Evolutionary conservation across 768 basidiomycete genomes (phyloP).

Genomic region (Pulveroboletus frians): DNA sequence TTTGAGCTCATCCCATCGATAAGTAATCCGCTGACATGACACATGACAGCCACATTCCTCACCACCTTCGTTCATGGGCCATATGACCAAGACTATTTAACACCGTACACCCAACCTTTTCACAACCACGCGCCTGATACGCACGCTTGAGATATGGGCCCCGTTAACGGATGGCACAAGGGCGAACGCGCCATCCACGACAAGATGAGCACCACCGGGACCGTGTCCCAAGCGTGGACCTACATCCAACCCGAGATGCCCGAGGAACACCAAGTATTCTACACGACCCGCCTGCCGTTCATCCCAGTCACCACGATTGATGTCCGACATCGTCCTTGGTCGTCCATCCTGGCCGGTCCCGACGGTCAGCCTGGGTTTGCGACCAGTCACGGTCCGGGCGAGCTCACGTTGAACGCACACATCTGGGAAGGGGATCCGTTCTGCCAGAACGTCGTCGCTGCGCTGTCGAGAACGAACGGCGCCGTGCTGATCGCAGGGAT

Average conservation of each 20-base stretch:
- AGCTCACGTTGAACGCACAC: slow-evolving; percentile 34
- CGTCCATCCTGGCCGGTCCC: slow-evolving; percentile 45
- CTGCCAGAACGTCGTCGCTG: slow-evolving; percentile 28
- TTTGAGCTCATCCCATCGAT: too few relatives aligned
- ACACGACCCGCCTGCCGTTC: slow-evolving; percentile 47
- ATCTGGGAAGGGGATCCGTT: slow-evolving; percentile 58
- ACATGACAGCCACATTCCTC: too few relatives aligned
- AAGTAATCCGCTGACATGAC: too few relatives aligned
- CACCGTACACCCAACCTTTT: too few relatives aligned
- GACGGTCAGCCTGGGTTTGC: slow-evolving; percentile 44
- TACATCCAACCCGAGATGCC: slow-evolving; percentile 44
- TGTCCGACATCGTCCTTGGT: slow-evolving; percentile 49
- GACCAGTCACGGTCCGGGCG: slow-evolving; percentile 34
- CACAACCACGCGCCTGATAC: too few relatives aligned
- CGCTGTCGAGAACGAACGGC: background rate
- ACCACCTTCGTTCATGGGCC: too few relatives aligned
- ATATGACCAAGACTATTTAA: too few relatives aligned
- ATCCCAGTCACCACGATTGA: slow-evolving; percentile 56
- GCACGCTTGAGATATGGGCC: slow-evolving; percentile 14
- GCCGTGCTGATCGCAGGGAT: slow-evolving; percentile 49
- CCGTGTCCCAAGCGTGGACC: slow-evolving; percentile 35
- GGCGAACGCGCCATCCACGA: slow-evolving; percentile 50
- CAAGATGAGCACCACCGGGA: slow-evolving; percentile 39
- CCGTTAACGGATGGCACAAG: slow-evolving; percentile 35
- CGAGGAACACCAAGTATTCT: slow-evolving; percentile 45